Base-by-base conservation (phyloP, 495 filamentous ascomycete species). In the Filosporella fistucella region DNA sequence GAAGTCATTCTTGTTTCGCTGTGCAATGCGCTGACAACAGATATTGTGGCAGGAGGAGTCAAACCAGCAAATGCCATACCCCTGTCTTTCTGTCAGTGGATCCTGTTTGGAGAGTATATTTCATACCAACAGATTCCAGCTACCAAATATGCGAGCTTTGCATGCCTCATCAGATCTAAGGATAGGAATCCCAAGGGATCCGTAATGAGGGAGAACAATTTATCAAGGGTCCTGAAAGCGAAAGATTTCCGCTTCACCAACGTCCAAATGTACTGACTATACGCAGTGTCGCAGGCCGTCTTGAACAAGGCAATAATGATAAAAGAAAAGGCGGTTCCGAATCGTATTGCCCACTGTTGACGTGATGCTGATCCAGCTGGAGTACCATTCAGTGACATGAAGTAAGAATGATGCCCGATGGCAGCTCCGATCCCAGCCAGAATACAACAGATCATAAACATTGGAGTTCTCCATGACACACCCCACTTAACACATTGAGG, bases 201-300 rank as follows among this genome's bases (percentile, higher is more conserved):
- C 7, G 40, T 16, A 1, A 42, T 52, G 9, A 37, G 28, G 22
- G 23, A 16, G 26, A 56, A 56, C 1, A 56, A 21, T 14, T 47
- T 41, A 23, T 56, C 52, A 10, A 56, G n/a, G 17, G 34, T 30
- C 14, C 32, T 32, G 14, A 56, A 21, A 6, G 18, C 28, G 17
- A 46, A 39, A 4, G 48, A 16, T 29, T 52, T 47, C 7, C 48
- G 29, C 25, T 42, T 45, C 12, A 51, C n/a, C 8, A 56, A 11
- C 7, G 42, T 42, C 53, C 53, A 56, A 25, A 52, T 47, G 29
- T 56, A 56, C 23, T 56, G 53, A 14, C 28, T 23, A 24, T 52
- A 52, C 0, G 40, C 53, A 33, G 21, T 25, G 9, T 22, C 22
- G 18, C 21, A 42, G 22, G 49, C 33, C 6, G 49, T 29, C 23